Evolutionary conservation across 345 rosid species (phyloP).

Genomic region (Punica granatum): DNA sequence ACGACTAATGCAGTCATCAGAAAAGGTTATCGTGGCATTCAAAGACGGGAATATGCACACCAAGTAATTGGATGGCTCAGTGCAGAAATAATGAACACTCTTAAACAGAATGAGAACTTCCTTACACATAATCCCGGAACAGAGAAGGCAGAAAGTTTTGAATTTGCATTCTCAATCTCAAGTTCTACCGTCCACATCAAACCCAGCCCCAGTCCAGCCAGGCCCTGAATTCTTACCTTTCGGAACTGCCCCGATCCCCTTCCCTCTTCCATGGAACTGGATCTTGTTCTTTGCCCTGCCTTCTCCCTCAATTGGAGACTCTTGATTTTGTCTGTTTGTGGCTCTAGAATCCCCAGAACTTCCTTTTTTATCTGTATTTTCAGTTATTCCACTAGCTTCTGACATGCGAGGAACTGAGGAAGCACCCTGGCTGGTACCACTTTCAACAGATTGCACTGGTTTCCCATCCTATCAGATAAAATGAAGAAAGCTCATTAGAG

Average conservation of each 20-base stretch:
- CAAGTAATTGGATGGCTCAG: background rate
- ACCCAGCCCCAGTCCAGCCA: constrained; percentile 77
- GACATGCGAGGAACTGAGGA: constrained; percentile 23
- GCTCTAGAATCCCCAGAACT: constrained; percentile 15
- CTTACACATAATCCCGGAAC: background rate
- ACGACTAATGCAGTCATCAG: background rate
- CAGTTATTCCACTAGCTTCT: constrained; percentile 19
- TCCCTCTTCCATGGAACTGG: constrained; percentile 59
- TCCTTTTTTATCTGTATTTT: constrained; percentile 28
- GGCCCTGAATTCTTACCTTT: constrained; percentile 42
- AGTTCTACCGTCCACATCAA: constrained; percentile 67
- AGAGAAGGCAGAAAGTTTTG: background rate
- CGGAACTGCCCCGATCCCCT: constrained; percentile 44
- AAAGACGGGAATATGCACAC: background rate
- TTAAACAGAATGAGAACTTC: background rate
- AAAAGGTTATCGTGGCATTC: too few species aligned
- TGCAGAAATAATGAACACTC: background rate
- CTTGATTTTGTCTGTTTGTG: constrained; percentile 32
- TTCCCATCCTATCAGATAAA: constrained; percentile 37
- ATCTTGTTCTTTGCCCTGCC: constrained; percentile 49
- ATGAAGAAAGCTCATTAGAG: background rate
- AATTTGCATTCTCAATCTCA: constrained; percentile 11
- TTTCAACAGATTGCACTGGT: constrained; percentile 20
- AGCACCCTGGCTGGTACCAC: constrained; percentile 20
- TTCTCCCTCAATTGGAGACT: constrained; percentile 39